These are phyloP conservation scores for Musa itinerans DNA, from an alignment of 176 grass and related monocot genomes.

Conservation along the genomic window DNA sequence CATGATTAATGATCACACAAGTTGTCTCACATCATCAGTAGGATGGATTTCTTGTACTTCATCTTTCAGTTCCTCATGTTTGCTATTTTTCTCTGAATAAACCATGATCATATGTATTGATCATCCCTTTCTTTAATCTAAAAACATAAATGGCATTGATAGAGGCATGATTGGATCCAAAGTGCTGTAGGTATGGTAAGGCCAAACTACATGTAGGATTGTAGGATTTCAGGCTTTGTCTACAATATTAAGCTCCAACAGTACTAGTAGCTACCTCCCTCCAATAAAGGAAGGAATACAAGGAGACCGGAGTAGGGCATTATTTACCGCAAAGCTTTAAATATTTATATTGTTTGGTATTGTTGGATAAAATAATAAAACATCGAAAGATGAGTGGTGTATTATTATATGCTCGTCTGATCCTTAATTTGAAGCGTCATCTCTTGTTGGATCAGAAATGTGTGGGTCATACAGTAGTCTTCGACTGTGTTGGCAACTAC, in stretches of 20 bases:
- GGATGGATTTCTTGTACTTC: background rate
- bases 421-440: too few species aligned
- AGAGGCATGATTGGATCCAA: background rate
- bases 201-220: background rate
- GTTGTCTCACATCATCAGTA: background rate
- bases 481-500: background rate
- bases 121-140: background rate
- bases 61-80: background rate
- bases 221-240: background rate
- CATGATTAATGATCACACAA: background rate
- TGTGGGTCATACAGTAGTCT: background rate
- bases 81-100: too few species aligned
- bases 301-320: background rate
- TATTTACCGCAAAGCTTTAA: too few species aligned
- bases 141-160: background rate
- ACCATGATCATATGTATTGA: background rate
- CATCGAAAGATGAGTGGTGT: too few species aligned
- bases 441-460: background rate
- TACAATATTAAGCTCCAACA: background rate
- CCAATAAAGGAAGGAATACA: background rate
- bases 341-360: too few species aligned
- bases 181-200: conserved; percentile 9
- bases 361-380: too few species aligned
- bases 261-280: background rate
- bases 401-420: too few species aligned